A percentile compares a stretch with the other conserved stretches of the same genome.
Conservation (phyloP, 805 yeast genomes). For the Cyberlindnera japonica region DNA sequence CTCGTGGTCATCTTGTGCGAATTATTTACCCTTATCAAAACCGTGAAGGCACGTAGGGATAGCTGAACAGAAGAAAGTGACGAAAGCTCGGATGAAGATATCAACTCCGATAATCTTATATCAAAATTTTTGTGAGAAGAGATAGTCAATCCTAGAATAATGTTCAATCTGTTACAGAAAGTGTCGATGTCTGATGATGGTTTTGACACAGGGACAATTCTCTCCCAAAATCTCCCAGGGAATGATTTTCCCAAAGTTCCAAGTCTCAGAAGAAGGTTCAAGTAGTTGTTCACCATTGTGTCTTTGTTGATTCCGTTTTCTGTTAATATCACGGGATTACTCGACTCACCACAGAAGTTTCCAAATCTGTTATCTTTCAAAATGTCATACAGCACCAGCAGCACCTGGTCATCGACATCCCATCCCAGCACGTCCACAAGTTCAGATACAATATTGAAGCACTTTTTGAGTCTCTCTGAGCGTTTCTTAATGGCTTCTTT, state of each 20-base stretch:
- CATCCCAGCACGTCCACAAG: constrained; percentile 10
- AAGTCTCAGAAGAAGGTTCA: constrained; percentile 17
- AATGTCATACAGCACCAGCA: constrained; percentile 19
- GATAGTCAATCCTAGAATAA: constrained; percentile 15
- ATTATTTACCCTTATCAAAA: constrained; percentile 12
- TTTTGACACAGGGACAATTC: constrained; percentile 22
- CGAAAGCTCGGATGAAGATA: constrained; percentile 9
- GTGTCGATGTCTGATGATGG: constrained; percentile 11
- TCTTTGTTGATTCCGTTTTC: constrained; percentile 11
- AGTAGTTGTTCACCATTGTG: constrained; percentile 16
- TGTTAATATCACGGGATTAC: constrained; percentile 9
- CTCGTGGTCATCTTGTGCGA: constrained; percentile 3
- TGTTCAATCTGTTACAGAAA: constrained; percentile 24
- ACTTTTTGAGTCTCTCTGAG: constrained; percentile 5
- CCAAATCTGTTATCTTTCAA: constrained; percentile 22
- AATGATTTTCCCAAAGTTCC: constrained; percentile 1
- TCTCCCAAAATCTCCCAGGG: constrained; percentile 21
- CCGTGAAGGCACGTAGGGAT: constrained; percentile 9
- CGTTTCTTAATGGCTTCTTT: not conserved
- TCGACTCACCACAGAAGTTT: constrained; percentile 16
- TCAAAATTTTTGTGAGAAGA: constrained; percentile 20
- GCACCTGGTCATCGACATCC: constrained; percentile 14
- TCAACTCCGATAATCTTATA: constrained; percentile 13
- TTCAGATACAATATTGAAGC: constrained; percentile 10
- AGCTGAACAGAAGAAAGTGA: constrained; percentile 6